Evolutionary conservation across 2,329 filamentous ascomycete species (phyloP).

Genomic region (Albophoma yamanashiensis): DNA sequence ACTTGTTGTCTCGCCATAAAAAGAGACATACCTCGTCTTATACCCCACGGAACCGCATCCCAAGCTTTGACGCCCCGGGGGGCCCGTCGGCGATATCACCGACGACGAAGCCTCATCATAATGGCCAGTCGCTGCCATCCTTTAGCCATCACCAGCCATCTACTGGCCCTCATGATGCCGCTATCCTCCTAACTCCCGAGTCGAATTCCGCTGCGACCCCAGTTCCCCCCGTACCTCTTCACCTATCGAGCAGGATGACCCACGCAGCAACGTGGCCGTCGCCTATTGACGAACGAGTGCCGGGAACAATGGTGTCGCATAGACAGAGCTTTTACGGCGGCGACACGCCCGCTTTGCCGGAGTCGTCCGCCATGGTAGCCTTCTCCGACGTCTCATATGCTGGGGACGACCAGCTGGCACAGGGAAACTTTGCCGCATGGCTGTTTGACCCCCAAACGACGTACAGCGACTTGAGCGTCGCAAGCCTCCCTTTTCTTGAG

Average conservation of each 20-base stretch:
- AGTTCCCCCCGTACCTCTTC: conserved; percentile 12
- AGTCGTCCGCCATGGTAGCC: conserved; percentile 22
- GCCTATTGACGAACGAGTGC: conserved; percentile 21
- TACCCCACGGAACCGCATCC: conserved; percentile 37
- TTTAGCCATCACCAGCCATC: conserved; percentile 6
- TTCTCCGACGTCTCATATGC: conserved; percentile 10
- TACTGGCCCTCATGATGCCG: conserved; percentile 32
- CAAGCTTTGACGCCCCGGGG: conserved; percentile 31
- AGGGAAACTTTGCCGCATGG: conserved; percentile 39
- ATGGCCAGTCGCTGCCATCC: neutral
- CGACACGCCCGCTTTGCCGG: conserved; percentile 16
- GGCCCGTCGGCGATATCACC: conserved; percentile 6
- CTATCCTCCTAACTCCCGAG: conserved; percentile 32
- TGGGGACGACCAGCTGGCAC: conserved; percentile 22
- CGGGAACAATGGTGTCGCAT: conserved; percentile 23
- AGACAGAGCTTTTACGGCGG: conserved; percentile 26
- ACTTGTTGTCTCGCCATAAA: conserved; percentile 59
- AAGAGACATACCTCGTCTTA: conserved; percentile 52
- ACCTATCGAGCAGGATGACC: conserved; percentile 6
- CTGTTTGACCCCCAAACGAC: conserved; percentile 35
- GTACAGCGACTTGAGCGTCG: conserved; percentile 29
- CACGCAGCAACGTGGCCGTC: conserved; percentile 13
- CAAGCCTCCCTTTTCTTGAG: conserved; percentile 35
- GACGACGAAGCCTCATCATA: neutral
- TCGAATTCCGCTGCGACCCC: conserved; percentile 19